Base-by-base conservation (phyloP, 768 basidiomycete species). In the Exidia glandulosa region DNA sequence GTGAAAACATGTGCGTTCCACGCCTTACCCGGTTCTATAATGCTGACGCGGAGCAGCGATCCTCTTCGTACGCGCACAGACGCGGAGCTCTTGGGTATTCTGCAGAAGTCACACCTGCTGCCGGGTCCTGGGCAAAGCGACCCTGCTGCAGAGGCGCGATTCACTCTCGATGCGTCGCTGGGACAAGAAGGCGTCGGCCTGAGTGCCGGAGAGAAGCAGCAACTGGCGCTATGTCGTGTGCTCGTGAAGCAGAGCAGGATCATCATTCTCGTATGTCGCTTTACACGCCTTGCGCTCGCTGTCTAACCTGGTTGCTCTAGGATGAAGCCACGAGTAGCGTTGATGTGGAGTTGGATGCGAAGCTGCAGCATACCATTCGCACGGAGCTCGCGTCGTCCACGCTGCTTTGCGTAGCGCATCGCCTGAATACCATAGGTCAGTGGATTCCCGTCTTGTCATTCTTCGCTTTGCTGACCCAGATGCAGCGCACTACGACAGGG, bases 191-290 rank as follows among this genome's bases (percentile, higher is more conserved):
- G 85, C 75, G 58, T 48, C 59, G 86, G 86, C 66, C 85, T 79
- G 66, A 83, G 81, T 61, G 82, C 80, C 1, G 85, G 85, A n/a
- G 85, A 87, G 69, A 81, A 80, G 60, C 84, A 87, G 63, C 72
- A 86, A 45, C 74, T 85, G 9, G 83, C 84, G 3, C 70, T 87
- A 3, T 79, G 79, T 63, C 75, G 85, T 31, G 84, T 83, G 0
- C 72, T 87, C 19, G 81, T 83, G 34, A 83, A 83, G 69, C 79
- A 81, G 54, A 82, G 81, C 65, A 74, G 76, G 16, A 79, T 86
- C 61, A 79, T 86, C 57, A 72, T 83, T 30, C 68, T 83, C 63
- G 82, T 82, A 32, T 57, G 78, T 72, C 16, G 25, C 13, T 30
- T 10, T 10, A 12, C 36, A 19, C 12, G 25, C n/a, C 30, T 36